Base-by-base conservation (phyloP, 108 stramenopile species). In the Bacterosira constricta region DNA sequence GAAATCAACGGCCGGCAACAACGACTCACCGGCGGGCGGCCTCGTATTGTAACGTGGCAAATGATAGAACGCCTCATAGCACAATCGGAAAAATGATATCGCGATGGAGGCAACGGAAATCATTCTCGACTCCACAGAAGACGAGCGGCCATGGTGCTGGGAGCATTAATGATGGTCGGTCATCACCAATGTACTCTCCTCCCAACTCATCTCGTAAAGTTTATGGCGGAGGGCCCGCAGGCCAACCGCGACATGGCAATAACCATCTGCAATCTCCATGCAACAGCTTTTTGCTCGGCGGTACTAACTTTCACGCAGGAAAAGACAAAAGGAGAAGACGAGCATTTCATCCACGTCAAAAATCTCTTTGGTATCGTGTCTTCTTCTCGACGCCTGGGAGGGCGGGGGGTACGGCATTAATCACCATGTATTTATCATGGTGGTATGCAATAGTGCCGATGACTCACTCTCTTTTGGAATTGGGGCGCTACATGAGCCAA, bases 241-340 rank as follows among this genome's bases (percentile, higher is more conserved):
- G 15, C 25, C 56, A 50, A 68, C 54, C 52, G 54, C 46, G 58
- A 21, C 45, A 56, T 30, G 25, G 41, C 67, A 46, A 46, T 18
- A 30, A 45, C 0, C 45, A 47, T 21, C 34, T 58, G 30, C 41
- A 39, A 45, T 63, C 69, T 9, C 75, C 62, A 1, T 86, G 85
- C 70, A 85, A 84, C 34, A 80, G 56, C 60, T 89, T 89, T 56
- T 57, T 89, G 23, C 57, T 89, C 66, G 88, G 88, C 30, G 88
- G 88, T 7, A n/a, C n/a, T n/a, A 62, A 83, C 31, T 88, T 71
- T 41, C 85, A 88, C 67, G 78, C 84, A 3, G 87, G 87, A 11
- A 88, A 88, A 52, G 88, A 89, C 64, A 86, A 89, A 45, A 65
- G 82, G 21, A 56, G 73, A 12, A 63, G 61, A 36, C 56, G 56